These are phyloP conservation scores for Pulveroboletus sp. DNA, from an alignment of 768 basidiomycete species.

Conservation along the genomic window DNA sequence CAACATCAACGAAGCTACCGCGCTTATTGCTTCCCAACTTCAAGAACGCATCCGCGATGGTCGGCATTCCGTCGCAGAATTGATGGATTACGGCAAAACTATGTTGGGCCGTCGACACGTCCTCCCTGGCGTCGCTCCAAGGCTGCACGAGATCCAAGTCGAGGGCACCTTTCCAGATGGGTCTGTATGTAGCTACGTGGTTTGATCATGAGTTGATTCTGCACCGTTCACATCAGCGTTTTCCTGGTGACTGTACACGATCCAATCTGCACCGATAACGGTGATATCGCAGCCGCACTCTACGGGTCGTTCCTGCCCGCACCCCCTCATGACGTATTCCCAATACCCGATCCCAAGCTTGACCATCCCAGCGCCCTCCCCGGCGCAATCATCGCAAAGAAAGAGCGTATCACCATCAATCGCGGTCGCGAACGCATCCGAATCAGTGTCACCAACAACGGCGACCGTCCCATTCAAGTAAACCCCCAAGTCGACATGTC, in stretches of 20 bases:
- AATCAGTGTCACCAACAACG: conserved; percentile 82
- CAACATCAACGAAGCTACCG: conserved; percentile 85
- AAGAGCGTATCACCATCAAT: conserved; percentile 73
- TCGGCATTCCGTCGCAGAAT: conserved; percentile 71
- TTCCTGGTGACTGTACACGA: conserved; percentile 98
- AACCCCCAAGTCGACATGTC: conserved; percentile 15
- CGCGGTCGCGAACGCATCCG: conserved; percentile 63
- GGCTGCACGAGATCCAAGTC: conserved; percentile 87
- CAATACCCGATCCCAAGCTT: conserved; percentile 44
- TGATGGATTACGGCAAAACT: conserved; percentile 93
- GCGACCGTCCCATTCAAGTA: conserved; percentile 92
- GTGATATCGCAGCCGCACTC: conserved; percentile 80
- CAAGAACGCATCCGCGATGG: conserved; percentile 97
- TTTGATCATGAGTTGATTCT: background rate
- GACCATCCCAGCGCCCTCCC: conserved; percentile 58
- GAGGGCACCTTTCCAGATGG: conserved; percentile 91
- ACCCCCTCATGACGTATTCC: conserved; percentile 66
- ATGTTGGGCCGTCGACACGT: conserved; percentile 89
- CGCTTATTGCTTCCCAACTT: conserved; percentile 87
- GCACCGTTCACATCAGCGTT: conserved; percentile 34
- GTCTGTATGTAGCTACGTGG: conserved; percentile 39
- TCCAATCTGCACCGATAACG: conserved; percentile 83
- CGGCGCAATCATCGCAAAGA: conserved; percentile 70
- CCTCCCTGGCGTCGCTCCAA: conserved; percentile 69
- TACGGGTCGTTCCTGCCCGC: conserved; percentile 92